These are phyloP conservation scores for Chytridium lagenaria DNA, from an alignment of 371 early-diverging fungal genomes.

Conservation along the genomic window DNA sequence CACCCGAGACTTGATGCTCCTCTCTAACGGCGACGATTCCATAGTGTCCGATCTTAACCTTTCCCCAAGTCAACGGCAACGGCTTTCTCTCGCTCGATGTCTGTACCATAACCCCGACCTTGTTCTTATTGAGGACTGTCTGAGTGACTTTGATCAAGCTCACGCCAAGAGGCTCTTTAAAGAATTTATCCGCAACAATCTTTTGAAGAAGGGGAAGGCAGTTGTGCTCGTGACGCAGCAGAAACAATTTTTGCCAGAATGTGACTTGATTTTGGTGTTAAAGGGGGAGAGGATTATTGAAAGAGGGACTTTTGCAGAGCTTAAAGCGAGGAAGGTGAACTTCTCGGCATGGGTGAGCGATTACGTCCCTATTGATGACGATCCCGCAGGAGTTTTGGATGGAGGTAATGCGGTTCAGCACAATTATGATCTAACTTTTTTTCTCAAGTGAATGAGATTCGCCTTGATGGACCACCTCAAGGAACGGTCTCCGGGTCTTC, in stretches of 20 bases:
- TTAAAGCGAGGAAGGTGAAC: constrained; percentile 59
- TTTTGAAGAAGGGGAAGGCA: constrained; percentile 56
- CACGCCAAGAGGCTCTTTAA: constrained; percentile 67
- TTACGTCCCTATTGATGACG: constrained; percentile 50
- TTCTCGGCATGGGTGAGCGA: constrained; percentile 57
- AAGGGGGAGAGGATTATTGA: constrained; percentile 70
- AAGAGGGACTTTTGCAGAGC: constrained; percentile 70
- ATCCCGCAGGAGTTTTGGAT: constrained; percentile 50
- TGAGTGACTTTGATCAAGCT: constrained; percentile 52
- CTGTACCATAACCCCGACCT: constrained; percentile 53
- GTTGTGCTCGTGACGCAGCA: constrained; percentile 73
- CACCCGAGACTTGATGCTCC: constrained; percentile 49
- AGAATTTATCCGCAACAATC: constrained; percentile 64
- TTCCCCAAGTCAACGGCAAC: constrained; percentile 51
- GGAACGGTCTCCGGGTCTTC: constrained; percentile 24
- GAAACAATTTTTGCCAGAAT: constrained; percentile 63
- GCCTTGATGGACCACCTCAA: constrained; percentile 31
- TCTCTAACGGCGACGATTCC: constrained; percentile 51
- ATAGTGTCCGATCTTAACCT: constrained; percentile 51
- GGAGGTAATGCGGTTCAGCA: too few relatives aligned
- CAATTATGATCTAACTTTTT: background rate
- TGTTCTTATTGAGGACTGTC: constrained; percentile 47
- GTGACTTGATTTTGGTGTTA: constrained; percentile 68
- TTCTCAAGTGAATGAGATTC: constrained; percentile 45
- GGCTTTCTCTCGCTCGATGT: constrained; percentile 56